Base-by-base conservation (phyloP, 1,139 yeast genomes). In the Diutina scorzettiae region DNA sequence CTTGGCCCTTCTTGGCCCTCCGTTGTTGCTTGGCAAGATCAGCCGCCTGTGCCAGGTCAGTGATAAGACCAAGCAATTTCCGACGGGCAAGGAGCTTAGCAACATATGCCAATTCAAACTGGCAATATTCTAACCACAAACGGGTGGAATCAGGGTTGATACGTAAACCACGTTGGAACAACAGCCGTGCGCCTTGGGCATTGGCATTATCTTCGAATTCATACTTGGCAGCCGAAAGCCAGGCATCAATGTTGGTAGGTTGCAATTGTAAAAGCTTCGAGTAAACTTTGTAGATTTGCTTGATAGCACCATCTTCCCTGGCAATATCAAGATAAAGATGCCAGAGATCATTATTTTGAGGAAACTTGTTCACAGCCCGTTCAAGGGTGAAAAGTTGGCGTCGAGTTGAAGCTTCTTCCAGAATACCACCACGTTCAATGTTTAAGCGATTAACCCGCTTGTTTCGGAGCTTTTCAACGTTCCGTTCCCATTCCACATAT, bases 211-310 rank as follows among this genome's bases (percentile, higher is more conserved):
- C 73, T 53, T 91, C 96, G 53, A 85, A 80, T 62, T 93, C 97
- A 59, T 86, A 87, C 56, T 85, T 85, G 41, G 97, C 96, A 20
- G 96, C 96, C 53, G 87, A 76, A 43, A 91, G 75, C 98, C 98
- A 93, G 12, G 93, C 84, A 52, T 81, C 81, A 2, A 87, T 75
- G 54, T 87, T 84, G 43, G 85, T 73, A n/a, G 98, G 97, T 56
- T 91, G 97, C 48, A 86, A 64, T 60, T 81, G 87, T 51, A 93
- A 68, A 51, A 91, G 67, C 46, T 78, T 74, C 2, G 93, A 79
- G 57, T 87, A 86, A 6, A 86, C 78, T 50, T 77, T 79, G 57
- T 85, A 87, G n/a, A 86, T 76, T 39, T 81, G 81, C 51, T 83
- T 81, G 48, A 81, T 76, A 16, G 95, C 81, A 19, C 86, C 85